phyloP scores from a whole-genome alignment of 208 protist species.

The Blastocrithidia nonstop region DNA sequence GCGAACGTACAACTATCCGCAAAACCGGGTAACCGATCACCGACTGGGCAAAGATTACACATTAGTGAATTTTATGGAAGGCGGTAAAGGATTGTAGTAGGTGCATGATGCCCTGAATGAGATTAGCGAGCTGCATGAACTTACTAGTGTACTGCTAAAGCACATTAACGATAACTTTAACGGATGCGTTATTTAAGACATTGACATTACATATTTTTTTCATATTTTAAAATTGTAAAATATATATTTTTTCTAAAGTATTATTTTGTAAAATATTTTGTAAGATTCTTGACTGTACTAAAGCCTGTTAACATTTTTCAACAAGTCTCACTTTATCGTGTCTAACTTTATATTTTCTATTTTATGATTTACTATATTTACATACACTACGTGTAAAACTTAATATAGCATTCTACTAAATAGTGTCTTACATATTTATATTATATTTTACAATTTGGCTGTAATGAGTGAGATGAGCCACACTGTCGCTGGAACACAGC shows the following conservation, averaged over 20 bases:
- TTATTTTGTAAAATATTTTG: too few relatives aligned
- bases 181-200: constrained; percentile 11
- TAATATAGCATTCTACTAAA: too few relatives aligned
- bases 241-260: background rate
- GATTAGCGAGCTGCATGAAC: constrained; percentile 39
- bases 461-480: too few relatives aligned
- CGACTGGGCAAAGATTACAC: constrained; percentile 74
- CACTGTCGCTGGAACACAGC: too few relatives aligned
- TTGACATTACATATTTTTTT: constrained; percentile 1
- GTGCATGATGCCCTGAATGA: constrained; percentile 75
- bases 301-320: background rate
- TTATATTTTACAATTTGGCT: too few relatives aligned
- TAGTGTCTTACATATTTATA: too few relatives aligned
- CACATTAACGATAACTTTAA: constrained; percentile 68
- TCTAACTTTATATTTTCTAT: too few relatives aligned
- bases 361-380: too few relatives aligned
- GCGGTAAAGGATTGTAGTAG: constrained; percentile 27
- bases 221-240: background rate
- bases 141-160: constrained; percentile 46
- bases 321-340: background rate
- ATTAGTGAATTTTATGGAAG: constrained; percentile 62
- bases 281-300: too few relatives aligned
- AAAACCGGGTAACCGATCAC: constrained; percentile 82
- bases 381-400: too few relatives aligned
- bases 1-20: constrained; percentile 83